Evolutionary conservation across 768 basidiomycete species (phyloP).

Genomic region (Pulveroboletus ravenelii): DNA sequence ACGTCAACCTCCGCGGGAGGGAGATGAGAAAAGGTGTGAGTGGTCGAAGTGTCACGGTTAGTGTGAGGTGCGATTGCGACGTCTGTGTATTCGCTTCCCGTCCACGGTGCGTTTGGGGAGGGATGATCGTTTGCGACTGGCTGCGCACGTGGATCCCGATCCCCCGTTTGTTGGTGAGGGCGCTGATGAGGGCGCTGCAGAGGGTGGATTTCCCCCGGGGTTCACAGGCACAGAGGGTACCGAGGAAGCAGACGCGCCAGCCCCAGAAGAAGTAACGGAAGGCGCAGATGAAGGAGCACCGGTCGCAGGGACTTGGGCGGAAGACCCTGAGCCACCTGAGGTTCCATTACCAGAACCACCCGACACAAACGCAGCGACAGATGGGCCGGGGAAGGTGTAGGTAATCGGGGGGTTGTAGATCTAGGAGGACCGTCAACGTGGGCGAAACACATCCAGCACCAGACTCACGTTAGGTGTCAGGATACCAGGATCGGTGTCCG

Average conservation of each 20-base stretch:
- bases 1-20: too few relatives aligned
- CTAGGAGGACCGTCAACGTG: slow-evolving; percentile 1
- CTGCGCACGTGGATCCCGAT: slow-evolving; percentile 7
- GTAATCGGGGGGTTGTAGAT: slow-evolving; percentile 24
- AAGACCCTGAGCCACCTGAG: slow-evolving; percentile 1
- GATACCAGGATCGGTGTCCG: slow-evolving; percentile 64
- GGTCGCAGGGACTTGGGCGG: background rate
- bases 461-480: slow-evolving; percentile 41
- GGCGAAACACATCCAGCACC: background rate
- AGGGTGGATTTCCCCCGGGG: background rate
- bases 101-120: background rate
- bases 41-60: background rate
- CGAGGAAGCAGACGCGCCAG: background rate
- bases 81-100: slow-evolving; percentile 15
- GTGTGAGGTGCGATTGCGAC: slow-evolving; percentile 10
- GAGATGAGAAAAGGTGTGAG: too few relatives aligned
- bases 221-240: slow-evolving; percentile 1
- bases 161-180: slow-evolving; percentile 2
- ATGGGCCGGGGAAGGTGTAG: slow-evolving; percentile 53
- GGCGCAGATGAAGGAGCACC: background rate
- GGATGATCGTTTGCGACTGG: slow-evolving; percentile 8
- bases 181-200: background rate
- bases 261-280: background rate
- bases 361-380: slow-evolving; percentile 39
- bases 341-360: slow-evolving; percentile 9